Base-by-base conservation (phyloP, 148 eudicot species). In the Fagopyrum homotropicum region DNA sequence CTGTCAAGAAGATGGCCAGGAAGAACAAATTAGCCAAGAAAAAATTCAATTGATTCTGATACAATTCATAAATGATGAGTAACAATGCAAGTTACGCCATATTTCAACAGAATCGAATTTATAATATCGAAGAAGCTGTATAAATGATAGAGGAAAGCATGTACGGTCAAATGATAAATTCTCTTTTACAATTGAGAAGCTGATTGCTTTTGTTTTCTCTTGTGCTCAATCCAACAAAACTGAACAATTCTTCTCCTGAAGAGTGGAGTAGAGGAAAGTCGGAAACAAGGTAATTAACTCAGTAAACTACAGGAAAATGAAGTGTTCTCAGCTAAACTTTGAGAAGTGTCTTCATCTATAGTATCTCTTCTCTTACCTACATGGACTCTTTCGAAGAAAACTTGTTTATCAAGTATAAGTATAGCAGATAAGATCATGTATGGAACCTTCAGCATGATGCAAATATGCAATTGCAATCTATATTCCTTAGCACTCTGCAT, bases 1-100 rank as follows among this genome's bases (percentile, higher is more conserved):
- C 90, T 89, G 93, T 54, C 54, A 51, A 75, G 52, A 48, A 35
- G 73, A 72, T n/a, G 69, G 17, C 43, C 12, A 46, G 55, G 70
- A 75, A 49, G 73, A 75, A 55, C 14, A 75, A 12, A 70, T 66
- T 15, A 66, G 11, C 61, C 61, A 73, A 43, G 76, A 69, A 66
- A 3, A 60, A 43, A 4, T 43, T 35, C 46, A 66, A 15, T 40
- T 40, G 47, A n/a, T 66, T 14, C 46, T 5, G 17, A 40, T 64
- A 64, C 16, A 40, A 35, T 30, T 8, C 70, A 64, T 30, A 14
- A 7, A 64, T 7, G 64, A 59, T 59, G 7, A 63, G 17, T 64
- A 40, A 10, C 7, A 30, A 64, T 64, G 70, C 45, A 35, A 64
- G 16, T 35, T 64, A 40, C 45, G 30, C 46, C 44, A 64, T 45